These are phyloP conservation scores for Ramularia collo-cygni DNA, from an alignment of 2,329 filamentous ascomycete species.

Conservation along the genomic window DNA sequence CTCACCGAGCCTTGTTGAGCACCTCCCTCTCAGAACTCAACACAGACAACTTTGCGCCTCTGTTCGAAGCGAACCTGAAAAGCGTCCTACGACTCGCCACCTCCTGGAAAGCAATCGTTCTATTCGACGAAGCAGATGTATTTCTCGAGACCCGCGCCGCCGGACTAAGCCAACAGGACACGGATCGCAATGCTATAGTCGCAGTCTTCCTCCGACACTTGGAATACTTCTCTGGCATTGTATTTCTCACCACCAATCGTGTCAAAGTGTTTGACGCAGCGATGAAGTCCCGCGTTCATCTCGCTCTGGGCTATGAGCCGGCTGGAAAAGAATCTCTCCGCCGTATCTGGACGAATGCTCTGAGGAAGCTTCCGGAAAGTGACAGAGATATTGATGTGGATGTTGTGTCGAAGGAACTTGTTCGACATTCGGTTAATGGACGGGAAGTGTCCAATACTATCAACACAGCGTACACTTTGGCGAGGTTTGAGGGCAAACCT, in stretches of 20 bases:
- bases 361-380: constrained; percentile 14
- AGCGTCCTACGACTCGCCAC: constrained; percentile 41
- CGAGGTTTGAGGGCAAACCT: constrained; percentile 3
- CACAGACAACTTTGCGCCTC: constrained; percentile 26
- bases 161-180: constrained; percentile 27
- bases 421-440: constrained; percentile 7
- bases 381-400: too few relatives aligned
- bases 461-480: constrained; percentile 12
- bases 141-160: constrained; percentile 34
- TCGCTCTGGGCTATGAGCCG: constrained; percentile 37
- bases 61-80: constrained; percentile 40
- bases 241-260: constrained; percentile 43
- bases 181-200: constrained; percentile 40
- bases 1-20: constrained; percentile 45
- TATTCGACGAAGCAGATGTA: constrained; percentile 47
- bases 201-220: constrained; percentile 35
- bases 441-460: constrained; percentile 13
- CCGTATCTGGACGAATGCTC: constrained; percentile 42
- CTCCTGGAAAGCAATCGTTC: constrained; percentile 38
- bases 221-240: constrained; percentile 36
- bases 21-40: constrained; percentile 47
- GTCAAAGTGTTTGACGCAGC: constrained; percentile 36
- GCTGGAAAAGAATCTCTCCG: constrained; percentile 32
- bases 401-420: not conserved
- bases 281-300: constrained; percentile 42